A percentile compares a stretch with the other conserved stretches of the same genome.
These are phyloP conservation scores for Penicillium sp. DNA, from an alignment of 2,329 filamentous ascomycete species.

Conservation along the genomic window DNA sequence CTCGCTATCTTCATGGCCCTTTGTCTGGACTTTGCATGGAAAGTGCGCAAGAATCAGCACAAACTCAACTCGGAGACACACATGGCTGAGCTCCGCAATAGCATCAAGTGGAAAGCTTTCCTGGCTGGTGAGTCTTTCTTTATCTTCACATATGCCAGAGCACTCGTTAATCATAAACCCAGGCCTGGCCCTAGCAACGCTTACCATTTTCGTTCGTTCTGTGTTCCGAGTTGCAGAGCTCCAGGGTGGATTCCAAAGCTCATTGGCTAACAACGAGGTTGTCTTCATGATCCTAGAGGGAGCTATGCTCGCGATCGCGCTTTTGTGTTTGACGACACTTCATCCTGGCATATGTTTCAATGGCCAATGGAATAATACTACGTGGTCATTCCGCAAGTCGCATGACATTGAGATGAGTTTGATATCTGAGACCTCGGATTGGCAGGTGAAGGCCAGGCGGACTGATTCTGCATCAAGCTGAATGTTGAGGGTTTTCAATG, in stretches of 20 bases:
- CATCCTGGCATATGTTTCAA: neutral
- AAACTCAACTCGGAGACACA: neutral
- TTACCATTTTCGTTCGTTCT: conserved; percentile 46
- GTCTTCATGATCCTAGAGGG: conserved; percentile 54
- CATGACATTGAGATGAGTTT: neutral
- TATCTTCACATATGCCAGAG: neutral
- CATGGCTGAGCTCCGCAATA: neutral
- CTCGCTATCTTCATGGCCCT: conserved; percentile 51
- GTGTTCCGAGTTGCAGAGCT: conserved; percentile 52
- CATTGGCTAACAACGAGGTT: conserved; percentile 49
- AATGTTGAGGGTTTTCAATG: neutral
- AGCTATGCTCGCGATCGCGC: conserved; percentile 44
- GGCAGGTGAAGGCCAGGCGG: neutral
- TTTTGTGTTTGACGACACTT: neutral
- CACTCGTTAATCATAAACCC: neutral
- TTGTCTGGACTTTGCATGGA: neutral
- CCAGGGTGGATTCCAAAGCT: conserved; percentile 46
- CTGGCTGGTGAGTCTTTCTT: neutral
- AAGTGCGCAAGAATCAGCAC: neutral
- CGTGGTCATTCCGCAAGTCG: neutral
- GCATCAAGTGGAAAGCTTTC: neutral
- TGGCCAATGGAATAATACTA: neutral
- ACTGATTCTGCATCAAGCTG: neutral
- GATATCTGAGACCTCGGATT: neutral
- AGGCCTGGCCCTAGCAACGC: neutral